Evolutionary conservation across 108 stramenopile genomes (phyloP).

Genomic region (Cyclotella choctawhatcheeana): DNA sequence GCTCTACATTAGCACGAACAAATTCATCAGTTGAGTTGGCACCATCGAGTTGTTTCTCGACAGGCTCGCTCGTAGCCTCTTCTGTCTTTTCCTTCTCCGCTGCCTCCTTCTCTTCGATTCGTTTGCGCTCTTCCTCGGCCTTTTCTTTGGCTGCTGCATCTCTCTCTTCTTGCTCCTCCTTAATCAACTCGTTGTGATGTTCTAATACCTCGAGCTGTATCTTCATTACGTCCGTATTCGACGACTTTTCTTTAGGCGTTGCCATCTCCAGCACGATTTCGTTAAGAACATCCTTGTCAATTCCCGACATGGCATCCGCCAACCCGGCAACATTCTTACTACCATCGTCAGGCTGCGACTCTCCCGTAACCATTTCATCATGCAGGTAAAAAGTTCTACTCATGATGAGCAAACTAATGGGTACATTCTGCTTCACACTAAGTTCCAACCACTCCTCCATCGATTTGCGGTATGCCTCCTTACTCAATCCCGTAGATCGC

Average conservation of each 20-base stretch:
- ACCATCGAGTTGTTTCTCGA: conserved; percentile 3
- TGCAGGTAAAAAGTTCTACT: conserved; percentile 93
- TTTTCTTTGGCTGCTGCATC: conserved; percentile 68
- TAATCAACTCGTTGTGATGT: conserved; percentile 83
- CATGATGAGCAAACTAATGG: conserved; percentile 96
- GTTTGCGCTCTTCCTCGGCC: conserved; percentile 29
- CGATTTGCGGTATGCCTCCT: conserved; percentile 85
- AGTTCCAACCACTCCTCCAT: conserved; percentile 98
- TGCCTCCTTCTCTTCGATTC: background rate
- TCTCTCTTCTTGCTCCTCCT: conserved; percentile 69
- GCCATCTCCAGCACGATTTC: conserved; percentile 96
- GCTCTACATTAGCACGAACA: background rate
- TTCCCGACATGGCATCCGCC: conserved; percentile 91
- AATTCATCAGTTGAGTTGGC: background rate
- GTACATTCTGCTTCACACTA: conserved; percentile 93
- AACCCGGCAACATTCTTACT: conserved; percentile 76
- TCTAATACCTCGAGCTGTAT: conserved; percentile 82
- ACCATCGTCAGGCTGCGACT: conserved; percentile 29
- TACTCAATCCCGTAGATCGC: conserved; percentile 94
- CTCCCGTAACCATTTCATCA: conserved; percentile 63
- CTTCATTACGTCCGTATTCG: conserved; percentile 75
- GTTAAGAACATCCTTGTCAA: conserved; percentile 94
- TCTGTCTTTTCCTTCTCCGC: background rate
- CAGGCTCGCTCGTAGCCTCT: background rate
- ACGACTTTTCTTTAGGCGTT: conserved; percentile 78